Percentiles rank a stretch among this genome's conserved stretches.
Evolutionary conservation across 192 early-diverging fungal genomes (phyloP).

Genomic region (Coemansia sp.): DNA sequence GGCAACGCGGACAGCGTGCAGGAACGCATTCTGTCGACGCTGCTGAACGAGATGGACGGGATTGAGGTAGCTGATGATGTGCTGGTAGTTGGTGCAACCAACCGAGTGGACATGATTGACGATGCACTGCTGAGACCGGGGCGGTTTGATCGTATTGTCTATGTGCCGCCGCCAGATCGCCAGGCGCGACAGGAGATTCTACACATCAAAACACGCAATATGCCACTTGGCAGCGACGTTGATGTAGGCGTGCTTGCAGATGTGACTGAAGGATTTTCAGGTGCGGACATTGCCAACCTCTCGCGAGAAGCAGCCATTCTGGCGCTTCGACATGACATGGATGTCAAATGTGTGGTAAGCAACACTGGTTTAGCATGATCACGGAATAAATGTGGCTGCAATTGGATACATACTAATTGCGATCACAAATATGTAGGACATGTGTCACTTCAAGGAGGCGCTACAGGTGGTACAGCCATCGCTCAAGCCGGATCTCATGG

Average conservation of each 20-base stretch:
- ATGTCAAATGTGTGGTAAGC: conserved; percentile 1
- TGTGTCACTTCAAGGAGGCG: conserved; percentile 43
- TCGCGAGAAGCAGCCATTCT: conserved; percentile 76
- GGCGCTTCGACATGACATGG: conserved; percentile 27
- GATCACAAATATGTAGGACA: conserved; percentile 55
- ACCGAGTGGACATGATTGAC: conserved; percentile 95
- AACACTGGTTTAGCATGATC: neutral
- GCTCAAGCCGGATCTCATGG: conserved; percentile 62
- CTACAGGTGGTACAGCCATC: conserved; percentile 60
- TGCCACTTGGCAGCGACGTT: conserved; percentile 58
- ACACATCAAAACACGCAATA: conserved; percentile 52
- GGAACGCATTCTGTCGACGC: conserved; percentile 31
- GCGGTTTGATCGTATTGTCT: conserved; percentile 91
- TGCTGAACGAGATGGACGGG: conserved; percentile 83
- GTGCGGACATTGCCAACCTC: conserved; percentile 86
- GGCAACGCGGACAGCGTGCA: conserved; percentile 48
- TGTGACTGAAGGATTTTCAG: conserved; percentile 87
- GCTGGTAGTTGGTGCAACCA: conserved; percentile 99
- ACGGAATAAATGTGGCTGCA: neutral
- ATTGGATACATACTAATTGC: conserved; percentile 11
- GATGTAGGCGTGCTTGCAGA: conserved; percentile 60
- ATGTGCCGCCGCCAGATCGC: conserved; percentile 82
- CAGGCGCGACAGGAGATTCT: conserved; percentile 67
- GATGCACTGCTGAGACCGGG: conserved; percentile 93
- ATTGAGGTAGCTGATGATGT: conserved; percentile 90